Evolutionary conservation across 2,329 filamentous ascomycete species (phyloP).

Genomic region (Didymella exigua): DNA sequence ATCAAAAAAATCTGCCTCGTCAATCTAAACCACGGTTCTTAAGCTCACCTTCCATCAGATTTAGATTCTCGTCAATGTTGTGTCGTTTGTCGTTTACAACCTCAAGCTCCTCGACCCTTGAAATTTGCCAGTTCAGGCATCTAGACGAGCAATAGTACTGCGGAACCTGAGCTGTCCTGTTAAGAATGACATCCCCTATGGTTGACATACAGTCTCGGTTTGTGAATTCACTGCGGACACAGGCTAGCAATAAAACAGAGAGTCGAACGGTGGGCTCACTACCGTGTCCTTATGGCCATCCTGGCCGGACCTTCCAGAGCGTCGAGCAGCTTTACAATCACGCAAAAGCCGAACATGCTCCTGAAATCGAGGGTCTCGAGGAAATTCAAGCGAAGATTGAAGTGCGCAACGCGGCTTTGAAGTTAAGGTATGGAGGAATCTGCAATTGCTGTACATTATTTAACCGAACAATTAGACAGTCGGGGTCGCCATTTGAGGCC

Average conservation of each 20-base stretch:
- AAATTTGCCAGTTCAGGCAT: neutral
- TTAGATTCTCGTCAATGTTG: too few species aligned
- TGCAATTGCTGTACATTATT: neutral
- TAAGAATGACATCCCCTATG: slow-evolving; percentile 26
- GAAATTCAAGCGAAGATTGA: slow-evolving; percentile 11
- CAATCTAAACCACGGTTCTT: too few species aligned
- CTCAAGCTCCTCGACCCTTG: too few species aligned
- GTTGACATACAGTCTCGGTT: slow-evolving; percentile 34
- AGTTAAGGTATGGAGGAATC: too few species aligned
- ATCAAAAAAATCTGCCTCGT: too few species aligned
- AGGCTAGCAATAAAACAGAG: slow-evolving; percentile 31
- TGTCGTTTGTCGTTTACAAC: too few species aligned
- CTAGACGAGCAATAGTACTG: slow-evolving; percentile 4
- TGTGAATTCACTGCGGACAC: slow-evolving; percentile 33
- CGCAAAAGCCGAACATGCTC: slow-evolving; percentile 34
- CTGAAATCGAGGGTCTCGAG: slow-evolving; percentile 25
- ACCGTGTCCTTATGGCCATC: slow-evolving; percentile 38
- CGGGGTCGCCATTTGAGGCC: neutral
- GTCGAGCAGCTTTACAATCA: slow-evolving; percentile 35
- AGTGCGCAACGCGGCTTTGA: too few species aligned
- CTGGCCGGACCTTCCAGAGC: slow-evolving; percentile 37
- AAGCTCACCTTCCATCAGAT: too few species aligned
- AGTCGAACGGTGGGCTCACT: slow-evolving; percentile 23
- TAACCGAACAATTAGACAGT: neutral
- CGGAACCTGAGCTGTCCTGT: neutral